These are phyloP conservation scores for Nymphaea thermarum DNA, from an alignment of 164 flowering plant species.

Conservation along the genomic window DNA sequence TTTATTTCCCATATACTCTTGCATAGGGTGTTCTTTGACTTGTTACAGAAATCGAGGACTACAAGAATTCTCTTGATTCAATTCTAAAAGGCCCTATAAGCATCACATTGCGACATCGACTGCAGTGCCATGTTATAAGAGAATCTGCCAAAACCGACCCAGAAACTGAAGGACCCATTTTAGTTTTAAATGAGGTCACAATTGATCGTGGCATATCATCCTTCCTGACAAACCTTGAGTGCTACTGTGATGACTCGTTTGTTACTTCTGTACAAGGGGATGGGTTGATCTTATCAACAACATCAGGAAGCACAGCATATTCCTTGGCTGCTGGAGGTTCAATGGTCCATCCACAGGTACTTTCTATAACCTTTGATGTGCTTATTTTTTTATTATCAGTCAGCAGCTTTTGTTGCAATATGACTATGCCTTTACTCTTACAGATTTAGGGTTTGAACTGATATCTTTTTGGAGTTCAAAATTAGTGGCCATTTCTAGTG, in stretches of 20 bases:
- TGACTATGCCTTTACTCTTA: too few relatives aligned
- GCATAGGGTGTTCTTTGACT: slow-evolving; percentile 32
- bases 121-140: slow-evolving; percentile 75
- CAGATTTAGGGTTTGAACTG: too few relatives aligned
- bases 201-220: slow-evolving; percentile 97
- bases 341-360: slow-evolving; percentile 99
- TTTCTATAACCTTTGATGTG: not conserved
- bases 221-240: slow-evolving; percentile 81
- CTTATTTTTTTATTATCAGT: not conserved
- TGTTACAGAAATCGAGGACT: slow-evolving; percentile 73
- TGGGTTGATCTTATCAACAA: slow-evolving; percentile 86
- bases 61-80: slow-evolving; percentile 59
- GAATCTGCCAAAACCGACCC: slow-evolving; percentile 68
- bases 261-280: slow-evolving; percentile 97
- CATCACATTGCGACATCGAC: slow-evolving; percentile 83
- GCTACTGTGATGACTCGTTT: slow-evolving; percentile 85
- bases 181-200: slow-evolving; percentile 94
- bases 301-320: slow-evolving; percentile 99
- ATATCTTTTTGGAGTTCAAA: too few relatives aligned
- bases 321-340: slow-evolving; percentile 99
- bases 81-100: slow-evolving; percentile 78
- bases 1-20: not conserved
- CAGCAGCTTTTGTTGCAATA: too few relatives aligned
- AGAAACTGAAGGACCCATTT: slow-evolving; percentile 74
- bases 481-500: too few relatives aligned